phyloP scores from a whole-genome alignment of 2,329 filamentous ascomycete species.

The Diaporthe sp. region DNA sequence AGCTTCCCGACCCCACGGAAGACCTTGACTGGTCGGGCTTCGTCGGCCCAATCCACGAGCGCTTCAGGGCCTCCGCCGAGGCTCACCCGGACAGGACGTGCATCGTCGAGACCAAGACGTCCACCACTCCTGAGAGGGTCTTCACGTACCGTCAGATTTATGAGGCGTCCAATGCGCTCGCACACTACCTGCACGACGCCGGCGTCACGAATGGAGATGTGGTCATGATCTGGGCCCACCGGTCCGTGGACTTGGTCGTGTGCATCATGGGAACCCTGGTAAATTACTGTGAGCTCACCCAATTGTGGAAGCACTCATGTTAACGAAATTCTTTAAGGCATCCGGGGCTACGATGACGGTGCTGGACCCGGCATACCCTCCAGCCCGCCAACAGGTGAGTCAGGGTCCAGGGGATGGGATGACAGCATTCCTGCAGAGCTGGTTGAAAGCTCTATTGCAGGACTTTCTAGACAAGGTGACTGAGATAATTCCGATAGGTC shows the following conservation, averaged over 20 bases:
- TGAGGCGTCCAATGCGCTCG: slow-evolving; percentile 84
- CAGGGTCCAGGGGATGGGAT: neutral
- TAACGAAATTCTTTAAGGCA: slow-evolving; percentile 60
- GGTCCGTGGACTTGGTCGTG: slow-evolving; percentile 76
- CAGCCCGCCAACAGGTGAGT: slow-evolving; percentile 76
- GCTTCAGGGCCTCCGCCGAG: slow-evolving; percentile 76
- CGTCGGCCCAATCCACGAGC: slow-evolving; percentile 77
- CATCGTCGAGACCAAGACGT: slow-evolving; percentile 63
- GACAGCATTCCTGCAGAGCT: neutral
- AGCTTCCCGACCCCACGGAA: slow-evolving; percentile 74
- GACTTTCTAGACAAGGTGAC: neutral
- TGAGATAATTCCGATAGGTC: slow-evolving; percentile 49
- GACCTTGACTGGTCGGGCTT: slow-evolving; percentile 79
- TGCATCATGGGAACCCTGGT: slow-evolving; percentile 81
- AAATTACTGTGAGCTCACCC: neutral
- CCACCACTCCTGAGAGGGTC: slow-evolving; percentile 68
- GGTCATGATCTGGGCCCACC: slow-evolving; percentile 92
- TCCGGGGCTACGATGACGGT: slow-evolving; percentile 73
- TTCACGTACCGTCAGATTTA: slow-evolving; percentile 92
- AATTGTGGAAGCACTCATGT: neutral
- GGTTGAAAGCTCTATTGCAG: neutral
- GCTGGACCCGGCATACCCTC: slow-evolving; percentile 87
- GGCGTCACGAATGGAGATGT: slow-evolving; percentile 86
- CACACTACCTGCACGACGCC: slow-evolving; percentile 81
- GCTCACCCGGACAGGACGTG: slow-evolving; percentile 73